Conservation (phyloP, 768 basidiomycete species). For the Pisolithus microcarpus region DNA sequence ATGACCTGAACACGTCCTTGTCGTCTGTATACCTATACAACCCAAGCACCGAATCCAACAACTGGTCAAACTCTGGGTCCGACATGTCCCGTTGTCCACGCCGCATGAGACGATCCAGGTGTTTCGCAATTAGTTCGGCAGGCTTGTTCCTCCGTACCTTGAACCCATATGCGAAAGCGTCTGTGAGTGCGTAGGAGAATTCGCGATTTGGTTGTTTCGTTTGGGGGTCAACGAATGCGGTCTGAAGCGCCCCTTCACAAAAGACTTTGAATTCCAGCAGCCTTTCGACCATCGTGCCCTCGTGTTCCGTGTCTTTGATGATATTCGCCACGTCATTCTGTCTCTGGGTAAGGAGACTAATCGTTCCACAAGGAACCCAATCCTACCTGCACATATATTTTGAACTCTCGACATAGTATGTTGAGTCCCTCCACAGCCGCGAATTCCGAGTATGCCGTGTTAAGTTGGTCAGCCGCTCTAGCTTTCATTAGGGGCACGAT, state of each 20-base stretch:
- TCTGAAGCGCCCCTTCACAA: constrained; percentile 37
- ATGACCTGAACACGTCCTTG: too few relatives aligned
- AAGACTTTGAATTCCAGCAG: constrained; percentile 66
- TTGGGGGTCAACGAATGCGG: constrained; percentile 42
- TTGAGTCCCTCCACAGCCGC: constrained; percentile 48
- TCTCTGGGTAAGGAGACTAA: not conserved
- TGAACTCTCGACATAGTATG: too few relatives aligned
- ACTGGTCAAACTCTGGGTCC: constrained; percentile 54
- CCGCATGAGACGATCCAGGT: constrained; percentile 82
- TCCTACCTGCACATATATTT: constrained; percentile 52
- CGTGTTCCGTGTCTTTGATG: constrained; percentile 52
- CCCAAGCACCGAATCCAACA: constrained; percentile 65
- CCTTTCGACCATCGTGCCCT: constrained; percentile 78
- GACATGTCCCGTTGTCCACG: constrained; percentile 68
- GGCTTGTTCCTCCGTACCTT: constrained; percentile 73
- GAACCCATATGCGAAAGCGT: constrained; percentile 71
- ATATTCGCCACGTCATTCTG: constrained; percentile 57
- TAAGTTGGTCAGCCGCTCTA: constrained; percentile 39
- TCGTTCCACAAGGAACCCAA: not conserved
- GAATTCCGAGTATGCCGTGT: constrained; percentile 58
- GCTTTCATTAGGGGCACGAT: too few relatives aligned
- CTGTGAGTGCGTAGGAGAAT: constrained; percentile 60
- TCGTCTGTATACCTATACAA: too few relatives aligned
- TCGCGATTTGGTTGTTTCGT: constrained; percentile 40
- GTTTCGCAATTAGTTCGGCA: constrained; percentile 89